Base-by-base conservation (phyloP, 805 yeast genomes). In the Metschnikowia continentalis region DNA sequence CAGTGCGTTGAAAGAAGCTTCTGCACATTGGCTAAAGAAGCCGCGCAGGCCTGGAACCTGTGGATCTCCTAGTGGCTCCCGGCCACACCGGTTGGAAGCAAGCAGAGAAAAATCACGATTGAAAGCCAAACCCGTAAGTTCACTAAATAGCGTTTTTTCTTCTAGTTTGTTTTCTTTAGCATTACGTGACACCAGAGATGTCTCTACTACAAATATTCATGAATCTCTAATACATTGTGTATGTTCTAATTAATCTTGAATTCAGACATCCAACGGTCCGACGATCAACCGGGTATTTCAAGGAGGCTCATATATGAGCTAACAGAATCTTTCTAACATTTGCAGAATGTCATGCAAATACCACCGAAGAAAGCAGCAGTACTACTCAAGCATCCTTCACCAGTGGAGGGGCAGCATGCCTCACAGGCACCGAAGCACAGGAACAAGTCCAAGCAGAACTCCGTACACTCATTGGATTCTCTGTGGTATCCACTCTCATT, bases 361-460 rank as follows among this genome's bases (percentile, higher is more conserved):
- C 68, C 69, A 26, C 76, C 77, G 44, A 68, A 57, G 61, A 72
- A 69, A 1, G 67, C 59, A 8, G 75, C 75, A 30, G 64, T 51
- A 20, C 69, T 55, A 41, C 71, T 65, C 46, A 72, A 49, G 53
- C 68, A 73, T 8, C 78, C 77, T 47, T 72, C 76, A 3, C 74
- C 74, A 15, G 61, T 60, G 38, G 66, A 52, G n/a, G 78, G 78
- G 54, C 76, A 72, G 52, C 74, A 72, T 6, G 64, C 59, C 42
- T 71, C 73, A 46, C 67, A 67, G 44, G 71, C 60, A 1, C 78
- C 77, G 49, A 74, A 74, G 55, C 78, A 74, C 17, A 65, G 51
- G 46, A 60, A 62, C 37, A 57, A 61, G 46, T 73, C 77, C 45
- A 68, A 54, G 54, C 74, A 71, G 52, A 74, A 73, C 55, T 73